These are phyloP conservation scores for Aspergillus campestris DNA, from an alignment of 495 filamentous ascomycete genomes.

Conservation along the genomic window DNA sequence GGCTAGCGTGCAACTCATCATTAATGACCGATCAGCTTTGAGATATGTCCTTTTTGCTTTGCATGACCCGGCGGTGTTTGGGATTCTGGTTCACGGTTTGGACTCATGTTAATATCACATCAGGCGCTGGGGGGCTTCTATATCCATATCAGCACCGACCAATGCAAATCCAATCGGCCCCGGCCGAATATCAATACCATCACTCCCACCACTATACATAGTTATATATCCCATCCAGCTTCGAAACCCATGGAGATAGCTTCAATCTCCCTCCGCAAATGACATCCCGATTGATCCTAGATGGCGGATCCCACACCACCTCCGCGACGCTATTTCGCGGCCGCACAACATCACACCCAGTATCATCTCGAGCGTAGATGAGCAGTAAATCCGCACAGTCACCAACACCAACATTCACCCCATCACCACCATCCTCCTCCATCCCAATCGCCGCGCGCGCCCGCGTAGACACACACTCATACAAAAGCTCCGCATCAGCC, in stretches of 20 bases:
- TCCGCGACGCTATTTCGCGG: slow-evolving; percentile 25
- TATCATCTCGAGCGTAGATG: slow-evolving; percentile 23
- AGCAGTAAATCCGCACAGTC: slow-evolving; percentile 19
- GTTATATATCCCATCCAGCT: neutral
- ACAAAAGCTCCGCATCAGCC: slow-evolving; percentile 49
- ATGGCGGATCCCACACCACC: slow-evolving; percentile 32
- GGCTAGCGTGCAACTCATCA: too few relatives aligned
- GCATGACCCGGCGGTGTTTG: too few relatives aligned
- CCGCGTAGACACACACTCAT: slow-evolving; percentile 53
- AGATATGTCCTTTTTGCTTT: too few relatives aligned
- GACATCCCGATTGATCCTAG: slow-evolving; percentile 16
- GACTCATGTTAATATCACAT: too few relatives aligned
- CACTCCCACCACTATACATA: slow-evolving; percentile 1
- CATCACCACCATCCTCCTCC: neutral
- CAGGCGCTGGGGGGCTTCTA: too few relatives aligned
- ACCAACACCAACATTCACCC: slow-evolving; percentile 8
- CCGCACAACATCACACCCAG: slow-evolving; percentile 20
- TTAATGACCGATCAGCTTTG: too few relatives aligned
- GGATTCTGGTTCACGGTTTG: too few relatives aligned
- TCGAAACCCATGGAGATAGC: neutral
- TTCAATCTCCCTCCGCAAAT: slow-evolving; percentile 16
- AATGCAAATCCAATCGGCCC: too few relatives aligned
- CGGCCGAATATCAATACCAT: neutral
- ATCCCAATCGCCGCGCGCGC: slow-evolving; percentile 39
- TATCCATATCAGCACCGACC: too few relatives aligned